These are phyloP conservation scores for Microascus cirrosus DNA, from an alignment of 2,329 filamentous ascomycete genomes.

Conservation along the genomic window DNA sequence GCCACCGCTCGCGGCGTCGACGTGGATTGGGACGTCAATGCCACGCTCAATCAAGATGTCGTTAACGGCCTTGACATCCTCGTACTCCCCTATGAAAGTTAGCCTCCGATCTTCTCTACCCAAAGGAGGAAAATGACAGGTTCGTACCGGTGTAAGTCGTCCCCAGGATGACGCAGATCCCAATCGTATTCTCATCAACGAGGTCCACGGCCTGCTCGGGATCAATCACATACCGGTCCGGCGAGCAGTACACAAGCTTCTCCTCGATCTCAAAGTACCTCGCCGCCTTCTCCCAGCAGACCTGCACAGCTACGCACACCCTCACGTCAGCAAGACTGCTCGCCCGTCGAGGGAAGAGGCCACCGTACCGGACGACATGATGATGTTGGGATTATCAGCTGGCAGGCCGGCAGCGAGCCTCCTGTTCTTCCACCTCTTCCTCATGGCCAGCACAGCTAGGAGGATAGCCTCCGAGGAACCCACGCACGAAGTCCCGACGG, in stretches of 20 bases:
- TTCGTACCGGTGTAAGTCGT: slow-evolving; percentile 74
- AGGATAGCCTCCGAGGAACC: slow-evolving; percentile 86
- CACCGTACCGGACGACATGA: slow-evolving; percentile 65
- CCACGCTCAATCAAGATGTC: slow-evolving; percentile 66
- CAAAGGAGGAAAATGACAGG: not conserved
- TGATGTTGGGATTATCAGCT: slow-evolving; percentile 70
- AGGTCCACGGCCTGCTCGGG: slow-evolving; percentile 48
- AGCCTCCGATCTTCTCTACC: not conserved
- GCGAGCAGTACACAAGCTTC: slow-evolving; percentile 59
- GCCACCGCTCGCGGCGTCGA: slow-evolving; percentile 84
- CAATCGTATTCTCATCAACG: slow-evolving; percentile 66
- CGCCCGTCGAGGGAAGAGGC: not conserved
- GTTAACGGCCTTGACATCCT: slow-evolving; percentile 86
- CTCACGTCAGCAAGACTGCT: not conserved
- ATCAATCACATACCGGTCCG: slow-evolving; percentile 52
- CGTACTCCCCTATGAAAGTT: slow-evolving; percentile 50
- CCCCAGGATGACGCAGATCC: slow-evolving; percentile 83
- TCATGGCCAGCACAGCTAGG: slow-evolving; percentile 81
- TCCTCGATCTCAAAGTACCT: slow-evolving; percentile 91
- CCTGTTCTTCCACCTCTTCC: slow-evolving; percentile 85
- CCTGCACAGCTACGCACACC: slow-evolving; percentile 59
- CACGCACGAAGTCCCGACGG: slow-evolving; percentile 79
- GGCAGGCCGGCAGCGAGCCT: slow-evolving; percentile 75
- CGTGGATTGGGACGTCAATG: slow-evolving; percentile 79
- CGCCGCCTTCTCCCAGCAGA: slow-evolving; percentile 91